phyloP scores from a whole-genome alignment of 768 basidiomycete genomes.

The Calocybe indica region DNA sequence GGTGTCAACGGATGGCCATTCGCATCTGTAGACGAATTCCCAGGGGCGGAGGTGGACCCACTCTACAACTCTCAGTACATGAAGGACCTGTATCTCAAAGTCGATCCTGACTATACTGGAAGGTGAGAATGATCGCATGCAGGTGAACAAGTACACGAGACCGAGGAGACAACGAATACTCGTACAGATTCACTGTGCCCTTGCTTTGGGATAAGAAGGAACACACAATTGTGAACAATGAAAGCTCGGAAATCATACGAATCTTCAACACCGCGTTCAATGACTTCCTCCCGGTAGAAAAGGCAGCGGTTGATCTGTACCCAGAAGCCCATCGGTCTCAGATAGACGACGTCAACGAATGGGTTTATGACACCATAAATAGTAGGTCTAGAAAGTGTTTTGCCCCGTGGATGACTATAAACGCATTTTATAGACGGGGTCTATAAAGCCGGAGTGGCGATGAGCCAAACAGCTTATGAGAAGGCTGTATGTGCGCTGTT shows the following conservation, averaged over 20 bases:
- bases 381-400: conserved; percentile 38
- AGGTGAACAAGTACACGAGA: background rate
- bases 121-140: conserved; percentile 31
- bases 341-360: conserved; percentile 81
- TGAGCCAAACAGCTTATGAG: conserved; percentile 72
- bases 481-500: conserved; percentile 69
- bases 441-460: conserved; percentile 85
- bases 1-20: conserved; percentile 87
- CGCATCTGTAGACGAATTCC: conserved; percentile 57
- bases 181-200: conserved; percentile 72
- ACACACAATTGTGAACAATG: conserved; percentile 90
- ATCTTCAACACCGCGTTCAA: conserved; percentile 88
- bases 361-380: conserved; percentile 80
- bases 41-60: conserved; percentile 71
- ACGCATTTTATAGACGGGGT: conserved; percentile 57
- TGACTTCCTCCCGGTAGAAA: conserved; percentile 56
- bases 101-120: conserved; percentile 64
- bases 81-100: conserved; percentile 80
- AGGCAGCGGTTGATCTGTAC: conserved; percentile 67
- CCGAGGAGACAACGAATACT: background rate
- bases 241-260: conserved; percentile 90
- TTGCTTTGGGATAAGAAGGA: conserved; percentile 88
- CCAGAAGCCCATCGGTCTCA: conserved; percentile 63
- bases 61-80: conserved; percentile 63
- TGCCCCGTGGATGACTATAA: background rate